phyloP scores from a whole-genome alignment of 352 stramenopile species.

The Phytopythium helicoides region DNA sequence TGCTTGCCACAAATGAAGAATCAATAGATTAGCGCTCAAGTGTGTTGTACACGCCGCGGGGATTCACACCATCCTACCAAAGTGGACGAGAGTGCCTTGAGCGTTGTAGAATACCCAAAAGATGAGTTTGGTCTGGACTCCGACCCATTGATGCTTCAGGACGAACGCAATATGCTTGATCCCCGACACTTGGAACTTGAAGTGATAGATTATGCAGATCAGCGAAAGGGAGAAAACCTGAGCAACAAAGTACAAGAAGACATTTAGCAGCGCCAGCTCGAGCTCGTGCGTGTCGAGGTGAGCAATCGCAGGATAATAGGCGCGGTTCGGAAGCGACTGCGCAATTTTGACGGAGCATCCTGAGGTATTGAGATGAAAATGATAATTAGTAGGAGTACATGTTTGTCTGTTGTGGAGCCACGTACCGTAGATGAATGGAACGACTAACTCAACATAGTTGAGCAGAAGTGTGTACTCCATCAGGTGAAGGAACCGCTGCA shows the following conservation, averaged over 20 bases:
- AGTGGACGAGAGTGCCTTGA: conserved; percentile 20
- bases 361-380: too few relatives aligned
- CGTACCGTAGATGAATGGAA: background rate
- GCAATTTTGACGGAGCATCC: conserved; percentile 19
- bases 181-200: conserved; percentile 11
- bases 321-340: conserved; percentile 18
- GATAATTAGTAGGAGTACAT: too few relatives aligned
- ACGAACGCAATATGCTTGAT: conserved; percentile 34
- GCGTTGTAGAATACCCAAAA: conserved; percentile 35
- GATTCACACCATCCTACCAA: conserved; percentile 18
- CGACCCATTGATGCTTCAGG: conserved; percentile 16
- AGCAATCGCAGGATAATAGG: conserved; percentile 20
- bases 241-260: conserved; percentile 15
- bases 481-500: too few relatives aligned
- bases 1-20: too few relatives aligned
- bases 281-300: conserved; percentile 13
- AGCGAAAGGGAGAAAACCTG: conserved; percentile 14
- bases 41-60: too few relatives aligned
- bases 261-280: too few relatives aligned
- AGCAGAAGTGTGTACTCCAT: conserved; percentile 1
- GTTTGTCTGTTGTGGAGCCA: too few relatives aligned
- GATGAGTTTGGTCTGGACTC: conserved; percentile 28
- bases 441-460: background rate
- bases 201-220: conserved; percentile 6
- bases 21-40: too few relatives aligned